A percentile compares a stretch with the other conserved stretches of the same genome.
These are phyloP conservation scores for Apiospora marii DNA, from an alignment of 2,329 filamentous ascomycete genomes.

Conservation along the genomic window DNA sequence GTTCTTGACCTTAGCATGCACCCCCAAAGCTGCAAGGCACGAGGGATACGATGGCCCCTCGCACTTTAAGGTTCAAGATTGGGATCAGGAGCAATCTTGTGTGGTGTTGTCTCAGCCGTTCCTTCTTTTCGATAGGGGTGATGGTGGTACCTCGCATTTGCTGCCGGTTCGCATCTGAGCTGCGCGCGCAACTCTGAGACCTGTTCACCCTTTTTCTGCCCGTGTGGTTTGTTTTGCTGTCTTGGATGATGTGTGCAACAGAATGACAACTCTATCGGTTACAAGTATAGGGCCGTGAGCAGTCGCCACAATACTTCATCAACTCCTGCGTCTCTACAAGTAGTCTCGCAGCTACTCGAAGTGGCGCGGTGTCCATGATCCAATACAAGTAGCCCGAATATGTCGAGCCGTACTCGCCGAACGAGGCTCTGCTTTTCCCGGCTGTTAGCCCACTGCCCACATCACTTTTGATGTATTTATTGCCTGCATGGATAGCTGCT, in stretches of 20 bases:
- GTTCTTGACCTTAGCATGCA: neutral
- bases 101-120: neutral
- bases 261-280: too few species aligned
- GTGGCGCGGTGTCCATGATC: neutral
- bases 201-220: neutral
- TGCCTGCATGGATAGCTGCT: too few species aligned
- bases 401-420: neutral
- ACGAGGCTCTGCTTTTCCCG: neutral
- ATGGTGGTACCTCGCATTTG: neutral
- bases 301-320: neutral
- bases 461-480: neutral
- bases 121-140: neutral
- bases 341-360: neutral
- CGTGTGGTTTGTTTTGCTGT: neutral
- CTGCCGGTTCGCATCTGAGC: neutral
- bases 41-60: neutral
- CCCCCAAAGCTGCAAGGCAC: neutral
- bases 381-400: neutral
- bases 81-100: neutral
- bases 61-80: neutral
- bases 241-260: neutral
- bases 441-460: neutral
- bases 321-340: neutral
- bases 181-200: neutral
- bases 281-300: neutral